Base-by-base conservation (phyloP, 2,329 filamentous ascomycete genomes). In the Aureobasidium pullulans region DNA sequence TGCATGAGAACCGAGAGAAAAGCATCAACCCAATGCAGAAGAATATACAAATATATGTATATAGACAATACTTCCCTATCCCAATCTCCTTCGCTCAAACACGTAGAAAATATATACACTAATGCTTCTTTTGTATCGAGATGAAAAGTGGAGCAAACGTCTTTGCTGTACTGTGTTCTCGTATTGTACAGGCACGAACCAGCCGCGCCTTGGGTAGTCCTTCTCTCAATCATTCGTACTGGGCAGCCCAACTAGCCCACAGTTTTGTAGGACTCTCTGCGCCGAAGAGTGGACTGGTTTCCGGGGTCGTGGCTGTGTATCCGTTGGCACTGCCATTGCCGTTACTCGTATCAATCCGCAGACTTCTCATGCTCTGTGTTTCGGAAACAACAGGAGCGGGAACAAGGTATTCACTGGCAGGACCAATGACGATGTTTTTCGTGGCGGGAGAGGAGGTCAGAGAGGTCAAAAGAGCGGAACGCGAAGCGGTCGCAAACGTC, bases 231-330 rank as follows among this genome's bases (percentile, higher is more conserved):
- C 32, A 59, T 57, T 70, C 65, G 37, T 69, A 63, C 54, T 66
- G 63, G 60, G 67, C 57, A 15, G 66, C 65, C 70, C 70, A 72
- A 64, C 68, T 67, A 32, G 63, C 65, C 66, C 68, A 72, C 6
- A 72, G 62, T 63, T 71, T 72, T 0, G 69, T 72, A n/a, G 70
- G 70, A 32, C 64, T 67, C 48, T 71, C 70, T 0, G 62, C 62
- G 28, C 62, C 50, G 7, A 61, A 46, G 61, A 69, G 67, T 5
- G 60, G 63, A 3, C 59, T 52, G 28, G 61, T 60, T 13, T 63
- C 59, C 7, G 34, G 44, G 9, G 40, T 37, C 36, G 5, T 37
- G 53, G 28, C 36, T 9, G 52, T 28, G 28, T 28, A 50, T 31
- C 59, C 60, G 13, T 61, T 57, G 23, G 8, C 29, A 13, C 16